A percentile compares a stretch with the other conserved stretches of the same genome.
These are phyloP conservation scores for Hypoxylon rickii DNA, from an alignment of 495 filamentous ascomycete species.

Conservation along the genomic window DNA sequence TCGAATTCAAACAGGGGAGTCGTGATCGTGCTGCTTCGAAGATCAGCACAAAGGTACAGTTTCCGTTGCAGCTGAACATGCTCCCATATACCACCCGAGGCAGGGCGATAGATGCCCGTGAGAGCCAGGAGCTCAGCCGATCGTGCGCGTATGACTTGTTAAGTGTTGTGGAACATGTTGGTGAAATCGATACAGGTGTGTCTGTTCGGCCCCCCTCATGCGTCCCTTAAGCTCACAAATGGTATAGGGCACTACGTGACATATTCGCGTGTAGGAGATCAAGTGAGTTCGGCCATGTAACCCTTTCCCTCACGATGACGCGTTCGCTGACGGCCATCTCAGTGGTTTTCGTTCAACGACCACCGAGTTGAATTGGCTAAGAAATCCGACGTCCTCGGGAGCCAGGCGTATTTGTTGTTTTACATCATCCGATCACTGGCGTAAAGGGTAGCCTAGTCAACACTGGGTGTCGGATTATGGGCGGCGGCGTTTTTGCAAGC, in stretches of 20 bases:
- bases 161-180: slow-evolving; percentile 84
- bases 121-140: slow-evolving; percentile 54
- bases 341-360: slow-evolving; percentile 95
- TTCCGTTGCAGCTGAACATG: slow-evolving; percentile 87
- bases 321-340: slow-evolving; percentile 1
- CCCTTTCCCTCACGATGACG: neutral
- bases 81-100: slow-evolving; percentile 78
- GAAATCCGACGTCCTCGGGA: slow-evolving; percentile 77
- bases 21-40: slow-evolving; percentile 70
- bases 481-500: slow-evolving; percentile 24
- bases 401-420: slow-evolving; percentile 85
- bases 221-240: too few relatives aligned
- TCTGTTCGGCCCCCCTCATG: too few relatives aligned
- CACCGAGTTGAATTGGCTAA: slow-evolving; percentile 80
- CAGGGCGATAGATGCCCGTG: slow-evolving; percentile 40
- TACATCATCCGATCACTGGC: slow-evolving; percentile 73
- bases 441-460: slow-evolving; percentile 32
- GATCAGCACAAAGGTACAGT: slow-evolving; percentile 77
- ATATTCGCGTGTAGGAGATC: slow-evolving; percentile 79
- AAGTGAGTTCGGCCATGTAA: slow-evolving; percentile 54
- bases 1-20: slow-evolving; percentile 69
- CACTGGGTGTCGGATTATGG: too few relatives aligned
- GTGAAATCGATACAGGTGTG: slow-evolving; percentile 74
- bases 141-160: slow-evolving; percentile 77
- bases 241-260: slow-evolving; percentile 79